Evolutionary conservation across 2,329 filamentous ascomycete species (phyloP).

Genomic region (Colletotrichum tamarilloi): DNA sequence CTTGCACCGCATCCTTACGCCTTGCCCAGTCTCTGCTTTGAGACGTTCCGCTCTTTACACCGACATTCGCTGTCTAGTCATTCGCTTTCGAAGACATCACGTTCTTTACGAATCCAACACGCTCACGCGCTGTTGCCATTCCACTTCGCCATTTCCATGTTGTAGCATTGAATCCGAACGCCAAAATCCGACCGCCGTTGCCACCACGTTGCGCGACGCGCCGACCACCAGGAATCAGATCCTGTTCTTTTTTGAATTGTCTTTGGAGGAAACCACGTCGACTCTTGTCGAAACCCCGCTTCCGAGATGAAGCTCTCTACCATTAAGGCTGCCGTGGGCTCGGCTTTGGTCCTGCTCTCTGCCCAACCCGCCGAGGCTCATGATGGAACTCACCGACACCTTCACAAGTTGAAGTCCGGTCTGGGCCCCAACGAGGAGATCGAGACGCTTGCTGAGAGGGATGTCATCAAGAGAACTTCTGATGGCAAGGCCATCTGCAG

Average conservation of each 20-base stretch:
- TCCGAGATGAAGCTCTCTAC: conserved; percentile 64
- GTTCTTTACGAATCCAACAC: conserved; percentile 28
- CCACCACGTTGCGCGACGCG: conserved; percentile 26
- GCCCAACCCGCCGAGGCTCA: conserved; percentile 51
- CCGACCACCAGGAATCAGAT: conserved; percentile 4
- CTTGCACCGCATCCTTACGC: conserved; percentile 34
- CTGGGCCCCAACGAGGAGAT: not conserved
- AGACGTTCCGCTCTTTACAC: conserved; percentile 36
- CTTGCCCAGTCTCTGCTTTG: conserved; percentile 30
- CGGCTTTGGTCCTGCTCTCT: conserved; percentile 59
- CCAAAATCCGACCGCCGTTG: conserved; percentile 11
- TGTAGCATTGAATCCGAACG: conserved; percentile 27
- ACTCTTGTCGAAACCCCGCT: conserved; percentile 32
- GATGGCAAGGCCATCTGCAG: conserved; percentile 57
- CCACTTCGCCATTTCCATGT: conserved; percentile 30
- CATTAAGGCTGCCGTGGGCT: conserved; percentile 60
- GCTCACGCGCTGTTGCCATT: conserved; percentile 14
- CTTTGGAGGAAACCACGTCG: conserved; percentile 20
- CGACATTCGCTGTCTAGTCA: conserved; percentile 31
- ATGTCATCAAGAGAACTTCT: conserved; percentile 43
- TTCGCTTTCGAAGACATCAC: conserved; percentile 23
- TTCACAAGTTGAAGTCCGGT: conserved; percentile 34
- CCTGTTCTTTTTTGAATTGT: conserved; percentile 10
- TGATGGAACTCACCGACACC: conserved; percentile 53
- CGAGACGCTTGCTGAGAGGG: conserved; percentile 26